These are phyloP conservation scores for Talaromyces piceae DNA, from an alignment of 2,329 filamentous ascomycete species.

Conservation along the genomic window DNA sequence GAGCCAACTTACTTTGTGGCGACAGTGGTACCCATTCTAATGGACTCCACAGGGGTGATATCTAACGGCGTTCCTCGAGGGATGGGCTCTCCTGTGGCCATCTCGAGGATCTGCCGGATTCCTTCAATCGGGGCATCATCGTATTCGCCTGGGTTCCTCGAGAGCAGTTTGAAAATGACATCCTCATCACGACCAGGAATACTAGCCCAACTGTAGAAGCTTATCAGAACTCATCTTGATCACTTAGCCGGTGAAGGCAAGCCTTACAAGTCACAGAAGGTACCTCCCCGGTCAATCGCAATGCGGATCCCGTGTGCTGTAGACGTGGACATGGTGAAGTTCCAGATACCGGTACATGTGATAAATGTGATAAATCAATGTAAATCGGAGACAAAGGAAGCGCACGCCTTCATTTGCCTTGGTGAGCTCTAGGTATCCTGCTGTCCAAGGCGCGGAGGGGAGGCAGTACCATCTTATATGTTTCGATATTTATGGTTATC, in stretches of 20 bases:
- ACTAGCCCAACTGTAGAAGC: constrained; percentile 12
- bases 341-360: neutral
- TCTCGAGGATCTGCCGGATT: constrained; percentile 60
- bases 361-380: neutral
- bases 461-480: neutral
- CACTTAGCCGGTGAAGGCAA: neutral
- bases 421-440: neutral
- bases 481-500: neutral
- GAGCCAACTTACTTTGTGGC: constrained; percentile 56
- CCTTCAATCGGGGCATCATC: constrained; percentile 62
- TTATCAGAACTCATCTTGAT: neutral
- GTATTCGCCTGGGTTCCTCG: constrained; percentile 20
- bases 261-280: constrained; percentile 17
- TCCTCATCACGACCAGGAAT: constrained; percentile 17
- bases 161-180: constrained; percentile 22
- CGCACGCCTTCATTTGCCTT: neutral
- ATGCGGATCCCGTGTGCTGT: constrained; percentile 9
- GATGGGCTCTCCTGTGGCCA: constrained; percentile 12
- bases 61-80: constrained; percentile 14
- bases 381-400: neutral
- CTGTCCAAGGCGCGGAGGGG: neutral
- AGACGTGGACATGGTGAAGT: constrained; percentile 2
- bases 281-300: constrained; percentile 17
- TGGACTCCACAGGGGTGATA: constrained; percentile 29
- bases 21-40: constrained; percentile 87